Evolutionary conservation across 202 grass and related monocot genomes (phyloP), one percentile per base, ranked within the genome.

Genomic region (Musa balbisiana): DNA sequence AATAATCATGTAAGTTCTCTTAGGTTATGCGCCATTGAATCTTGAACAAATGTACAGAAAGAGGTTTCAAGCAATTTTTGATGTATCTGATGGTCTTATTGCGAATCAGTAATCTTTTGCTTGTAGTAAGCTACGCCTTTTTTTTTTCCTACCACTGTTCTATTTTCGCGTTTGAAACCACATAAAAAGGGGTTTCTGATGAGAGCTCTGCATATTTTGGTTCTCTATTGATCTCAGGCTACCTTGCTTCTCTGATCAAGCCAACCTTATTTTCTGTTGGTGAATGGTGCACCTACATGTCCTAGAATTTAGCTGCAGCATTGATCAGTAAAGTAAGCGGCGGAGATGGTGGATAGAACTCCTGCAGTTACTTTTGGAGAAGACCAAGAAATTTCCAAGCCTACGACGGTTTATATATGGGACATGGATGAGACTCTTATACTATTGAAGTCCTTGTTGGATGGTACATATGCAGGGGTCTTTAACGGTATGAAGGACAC

Each of bases 341-440:
- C 11, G 13, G 10, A 67, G 56, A 60, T 60, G n/a, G 56, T 60
- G 16, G 56, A 20, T 60, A 67, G 64, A 67, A 33, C 23, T 15
- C 64, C 64, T 29, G 24, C 23, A 29, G 24, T 33, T 67, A 67
- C 6, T 10, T 67, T 29, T 11, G 24, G 33, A 43, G 33, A 67
- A 67, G 26, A 29, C 23, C 11, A 1, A 67, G 14, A 33, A 67
- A 29, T 33, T 29, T 67, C 64, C 24, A 65, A 14, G 66, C 33
- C 66, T 8, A 69, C 19, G 20, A 87, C 73, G 14, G 88, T 99
- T 23, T 99, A 92, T 53, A 82, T 99, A 54, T 99, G 91, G 95
- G 95, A 99, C 83, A 92, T 99, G 91, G 95, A 99, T 76, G 95
- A 99, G 67, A 94, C 95, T 10, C 91, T 99, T n/a, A 99, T 99